Evolutionary conservation across 2,329 filamentous ascomycete species (phyloP).

Genomic region (Trichoderma harzianum): DNA sequence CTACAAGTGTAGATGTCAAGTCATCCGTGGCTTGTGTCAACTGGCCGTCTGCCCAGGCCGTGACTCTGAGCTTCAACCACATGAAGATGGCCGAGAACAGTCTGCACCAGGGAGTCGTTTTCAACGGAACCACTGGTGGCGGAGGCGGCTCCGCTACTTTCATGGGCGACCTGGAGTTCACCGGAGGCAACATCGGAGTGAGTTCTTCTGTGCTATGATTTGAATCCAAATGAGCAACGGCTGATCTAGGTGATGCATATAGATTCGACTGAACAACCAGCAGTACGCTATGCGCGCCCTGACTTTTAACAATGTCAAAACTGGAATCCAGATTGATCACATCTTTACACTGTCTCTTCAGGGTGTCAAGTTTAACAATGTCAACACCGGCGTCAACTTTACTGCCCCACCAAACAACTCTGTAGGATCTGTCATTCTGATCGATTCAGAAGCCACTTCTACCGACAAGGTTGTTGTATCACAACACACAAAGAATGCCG

Average conservation of each 20-base stretch:
- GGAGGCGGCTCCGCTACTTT: slow-evolving; percentile 20
- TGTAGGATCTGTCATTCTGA: slow-evolving; percentile 18
- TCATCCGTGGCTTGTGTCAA: slow-evolving; percentile 19
- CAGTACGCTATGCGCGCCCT: slow-evolving; percentile 19
- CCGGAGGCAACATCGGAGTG: slow-evolving; percentile 15
- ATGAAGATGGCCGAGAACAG: slow-evolving; percentile 17
- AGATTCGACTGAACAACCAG: slow-evolving; percentile 20
- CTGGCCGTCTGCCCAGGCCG: slow-evolving; percentile 20
- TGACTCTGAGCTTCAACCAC: slow-evolving; percentile 19
- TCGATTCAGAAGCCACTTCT: slow-evolving; percentile 17
- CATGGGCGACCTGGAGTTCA: slow-evolving; percentile 18
- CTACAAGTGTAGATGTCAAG: slow-evolving; percentile 5
- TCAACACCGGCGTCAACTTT: slow-evolving; percentile 17
- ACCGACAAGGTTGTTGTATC: slow-evolving; percentile 18
- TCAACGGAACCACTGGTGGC: slow-evolving; percentile 18
- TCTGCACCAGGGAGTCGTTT: slow-evolving; percentile 19
- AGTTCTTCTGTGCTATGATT: neutral
- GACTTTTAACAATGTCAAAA: slow-evolving; percentile 19
- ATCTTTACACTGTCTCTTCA: slow-evolving; percentile 20
- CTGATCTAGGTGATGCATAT: neutral
- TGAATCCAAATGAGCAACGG: neutral
- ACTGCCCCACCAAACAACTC: slow-evolving; percentile 17
- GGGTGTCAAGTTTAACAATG: slow-evolving; percentile 18
- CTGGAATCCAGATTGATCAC: slow-evolving; percentile 17
- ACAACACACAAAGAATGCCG: slow-evolving; percentile 19